Evolutionary conservation across 1,284 basidiomycete species (phyloP).

Genomic region (Cryptococcus sp.): DNA sequence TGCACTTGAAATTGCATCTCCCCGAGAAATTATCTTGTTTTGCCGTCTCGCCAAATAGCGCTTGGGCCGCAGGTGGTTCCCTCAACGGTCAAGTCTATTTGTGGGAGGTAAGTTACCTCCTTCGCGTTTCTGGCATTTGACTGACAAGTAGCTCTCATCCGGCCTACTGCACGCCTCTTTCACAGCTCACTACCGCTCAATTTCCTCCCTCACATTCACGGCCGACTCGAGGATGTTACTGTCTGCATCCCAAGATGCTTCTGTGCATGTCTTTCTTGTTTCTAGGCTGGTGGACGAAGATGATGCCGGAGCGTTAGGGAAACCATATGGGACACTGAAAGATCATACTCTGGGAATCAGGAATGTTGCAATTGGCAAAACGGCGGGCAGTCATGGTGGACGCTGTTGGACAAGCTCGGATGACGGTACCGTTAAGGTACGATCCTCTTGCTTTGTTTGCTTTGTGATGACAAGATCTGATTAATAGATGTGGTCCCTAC

Average conservation of each 20-base stretch:
- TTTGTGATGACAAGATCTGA: constrained; percentile 2
- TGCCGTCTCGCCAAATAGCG: constrained; percentile 65
- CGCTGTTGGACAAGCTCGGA: constrained; percentile 66
- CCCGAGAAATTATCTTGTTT: constrained; percentile 83
- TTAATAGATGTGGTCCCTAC: constrained; percentile 69
- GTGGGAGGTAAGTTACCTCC: constrained; percentile 70
- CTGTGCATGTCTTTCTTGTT: constrained; percentile 82
- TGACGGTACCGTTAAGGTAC: constrained; percentile 88
- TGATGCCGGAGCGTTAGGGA: constrained; percentile 22
- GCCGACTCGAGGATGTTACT: constrained; percentile 73
- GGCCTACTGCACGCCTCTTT: constrained; percentile 83
- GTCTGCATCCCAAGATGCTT: constrained; percentile 84
- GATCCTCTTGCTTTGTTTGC: constrained; percentile 10
- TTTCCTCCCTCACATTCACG: constrained; percentile 78
- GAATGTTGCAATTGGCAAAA: constrained; percentile 68
- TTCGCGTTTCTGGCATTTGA: background rate
- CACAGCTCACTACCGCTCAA: constrained; percentile 90
- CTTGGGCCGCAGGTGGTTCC: constrained; percentile 81
- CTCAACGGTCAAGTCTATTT: constrained; percentile 83
- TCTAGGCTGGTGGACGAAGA: constrained; percentile 48
- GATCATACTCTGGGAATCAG: constrained; percentile 91
- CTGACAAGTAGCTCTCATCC: constrained; percentile 64
- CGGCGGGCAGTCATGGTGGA: constrained; percentile 26
- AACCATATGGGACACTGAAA: constrained; percentile 73
- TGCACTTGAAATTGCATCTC: constrained; percentile 76